Evolutionary conservation across 352 stramenopile genomes (phyloP).

Genomic region (Peronospora destructor): DNA sequence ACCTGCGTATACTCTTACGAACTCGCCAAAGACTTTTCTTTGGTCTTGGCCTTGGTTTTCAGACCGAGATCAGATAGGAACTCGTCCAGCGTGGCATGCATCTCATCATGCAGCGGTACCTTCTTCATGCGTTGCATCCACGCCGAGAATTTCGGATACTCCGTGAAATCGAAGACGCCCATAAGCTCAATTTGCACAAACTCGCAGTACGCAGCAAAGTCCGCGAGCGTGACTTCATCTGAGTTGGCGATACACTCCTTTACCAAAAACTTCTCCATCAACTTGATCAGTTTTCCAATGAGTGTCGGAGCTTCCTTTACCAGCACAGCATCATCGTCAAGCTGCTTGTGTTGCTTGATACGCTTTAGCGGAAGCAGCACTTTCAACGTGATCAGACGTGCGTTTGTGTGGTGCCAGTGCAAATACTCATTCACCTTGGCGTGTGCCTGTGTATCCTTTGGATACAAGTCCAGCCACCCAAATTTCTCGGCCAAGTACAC

Average conservation of each 20-base stretch:
- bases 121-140: conserved; percentile 41
- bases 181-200: conserved; percentile 34
- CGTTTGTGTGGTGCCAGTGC: conserved; percentile 64
- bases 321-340: conserved; percentile 6
- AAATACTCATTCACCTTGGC: conserved; percentile 62
- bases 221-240: conserved; percentile 23
- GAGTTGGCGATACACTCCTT: conserved; percentile 28
- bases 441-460: conserved; percentile 32
- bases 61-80: conserved; percentile 16
- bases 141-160: conserved; percentile 30
- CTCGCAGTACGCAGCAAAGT: conserved; percentile 35
- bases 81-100: conserved; percentile 26
- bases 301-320: conserved; percentile 15
- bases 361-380: conserved; percentile 34
- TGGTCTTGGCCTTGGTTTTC: conserved; percentile 18
- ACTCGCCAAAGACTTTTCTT: not conserved
- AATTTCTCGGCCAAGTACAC: conserved; percentile 46
- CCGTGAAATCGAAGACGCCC: conserved; percentile 32
- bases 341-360: conserved; percentile 12
- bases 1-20: not conserved
- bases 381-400: conserved; percentile 37
- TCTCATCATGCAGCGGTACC: conserved; percentile 37
- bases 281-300: conserved; percentile 21
- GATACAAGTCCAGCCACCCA: conserved; percentile 44
- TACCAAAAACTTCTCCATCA: conserved; percentile 42